Evolutionary conservation across 176 grass and related monocot species (phyloP).

Genomic region (Echinochloa phyllopogon): DNA sequence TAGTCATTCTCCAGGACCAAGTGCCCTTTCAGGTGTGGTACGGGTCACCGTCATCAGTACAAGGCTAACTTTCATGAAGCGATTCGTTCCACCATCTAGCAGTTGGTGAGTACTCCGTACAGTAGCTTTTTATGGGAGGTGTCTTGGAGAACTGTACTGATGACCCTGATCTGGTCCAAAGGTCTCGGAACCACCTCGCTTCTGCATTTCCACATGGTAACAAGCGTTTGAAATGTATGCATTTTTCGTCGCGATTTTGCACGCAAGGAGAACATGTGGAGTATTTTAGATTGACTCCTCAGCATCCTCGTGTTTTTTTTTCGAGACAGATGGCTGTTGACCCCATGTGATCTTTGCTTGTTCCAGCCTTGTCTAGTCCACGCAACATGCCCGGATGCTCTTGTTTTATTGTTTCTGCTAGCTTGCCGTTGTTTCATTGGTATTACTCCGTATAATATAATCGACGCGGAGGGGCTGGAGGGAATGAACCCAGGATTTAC

Average conservation of each 20-base stretch:
- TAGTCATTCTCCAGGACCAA: slow-evolving; percentile 53
- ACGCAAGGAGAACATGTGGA: neutral
- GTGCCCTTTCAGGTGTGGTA: neutral
- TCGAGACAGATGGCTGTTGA: neutral
- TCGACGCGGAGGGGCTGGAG: neutral
- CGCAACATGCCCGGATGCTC: too few species aligned
- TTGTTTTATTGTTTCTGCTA: too few species aligned
- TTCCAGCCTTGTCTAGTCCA: neutral
- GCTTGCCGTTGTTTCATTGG: too few species aligned
- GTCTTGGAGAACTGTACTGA: neutral
- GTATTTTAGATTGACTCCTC: neutral
- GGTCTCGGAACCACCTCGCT: neutral
- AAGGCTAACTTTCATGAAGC: neutral
- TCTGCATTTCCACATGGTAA: neutral
- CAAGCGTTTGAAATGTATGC: neutral
- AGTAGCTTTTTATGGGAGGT: neutral
- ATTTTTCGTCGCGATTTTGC: neutral
- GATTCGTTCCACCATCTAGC: neutral
- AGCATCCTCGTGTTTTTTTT: neutral
- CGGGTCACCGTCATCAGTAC: neutral
- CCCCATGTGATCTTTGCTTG: neutral
- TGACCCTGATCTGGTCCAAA: too few species aligned
- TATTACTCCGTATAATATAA: too few species aligned
- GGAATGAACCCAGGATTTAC: neutral
- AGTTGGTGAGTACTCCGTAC: neutral